Base-by-base conservation (phyloP, 2,329 filamentous ascomycete genomes). In the Fusarium sp. region DNA sequence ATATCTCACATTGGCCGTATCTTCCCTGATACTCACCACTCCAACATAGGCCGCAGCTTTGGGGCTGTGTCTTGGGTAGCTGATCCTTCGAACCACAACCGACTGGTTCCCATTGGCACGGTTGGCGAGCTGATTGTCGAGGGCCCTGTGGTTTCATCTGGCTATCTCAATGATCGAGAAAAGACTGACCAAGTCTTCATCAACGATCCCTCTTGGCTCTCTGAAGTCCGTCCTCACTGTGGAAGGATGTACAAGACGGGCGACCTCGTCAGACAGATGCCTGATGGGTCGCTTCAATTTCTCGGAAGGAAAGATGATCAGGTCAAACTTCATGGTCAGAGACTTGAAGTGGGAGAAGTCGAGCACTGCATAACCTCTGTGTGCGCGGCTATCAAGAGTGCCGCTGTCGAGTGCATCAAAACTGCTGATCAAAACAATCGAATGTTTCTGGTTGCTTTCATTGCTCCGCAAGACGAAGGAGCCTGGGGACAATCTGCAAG, bases 201-300 rank as follows among this genome's bases (percentile, higher is more conserved):
- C 6, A 29, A 11, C 0, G 17, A 20, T 17, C 35, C 52, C 0
- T 25, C 20, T 5, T 56, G 52, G 52, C 35, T 56, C 4, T 20
- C 21, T 4, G 15, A 56, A 14, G 29, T 50, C 14, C 52, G 52
- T 11, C 25, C 52, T 4, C 4, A 8, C 6, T 50, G 17, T 21
- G 52, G 52, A 3, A 41, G 36, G 3, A 56, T 56, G 36, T 56
- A 56, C 27, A 56, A 57, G 23, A 51, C 54, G 1, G 54, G 54
- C 1, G 54, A 52, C 2, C 46, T 57, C 3, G 46, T 57, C 6
- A 57, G 46, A 18, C 54, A 57, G 31, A 37, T 23, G 31, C 7
- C 29, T 4, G 39, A 57, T 17, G 37, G 46, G 5, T 37, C 14
- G 9, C 31, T 57, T 5, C 39, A 42, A 5, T 57, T 57, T 17